These are phyloP conservation scores for Lycium ferocissimum DNA, from an alignment of 257 asterid genomes.

Conservation along the genomic window DNA sequence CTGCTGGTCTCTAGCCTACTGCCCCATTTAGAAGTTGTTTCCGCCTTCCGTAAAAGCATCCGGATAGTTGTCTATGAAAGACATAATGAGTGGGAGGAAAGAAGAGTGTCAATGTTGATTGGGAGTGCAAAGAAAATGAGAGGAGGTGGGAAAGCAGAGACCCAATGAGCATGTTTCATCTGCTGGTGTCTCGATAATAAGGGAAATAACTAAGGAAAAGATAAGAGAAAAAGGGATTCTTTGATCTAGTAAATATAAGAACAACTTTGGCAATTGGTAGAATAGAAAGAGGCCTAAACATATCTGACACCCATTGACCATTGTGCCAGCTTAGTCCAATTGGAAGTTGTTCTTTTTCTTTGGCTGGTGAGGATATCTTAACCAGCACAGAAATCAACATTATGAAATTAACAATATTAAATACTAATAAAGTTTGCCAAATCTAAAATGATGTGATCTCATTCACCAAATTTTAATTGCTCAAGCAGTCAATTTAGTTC, in stretches of 20 bases:
- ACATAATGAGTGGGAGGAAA: not conserved
- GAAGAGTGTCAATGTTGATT: not conserved
- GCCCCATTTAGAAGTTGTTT: not conserved
- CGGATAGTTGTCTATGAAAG: not conserved
- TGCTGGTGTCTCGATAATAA: not conserved
- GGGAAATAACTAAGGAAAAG: not conserved
- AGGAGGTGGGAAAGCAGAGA: not conserved
- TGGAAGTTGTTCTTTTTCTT: not conserved
- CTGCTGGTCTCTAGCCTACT: not conserved
- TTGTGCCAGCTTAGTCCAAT: not conserved
- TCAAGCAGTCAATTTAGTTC: not conserved
- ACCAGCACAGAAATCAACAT: not conserved
- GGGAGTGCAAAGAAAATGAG: not conserved
- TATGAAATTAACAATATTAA: not conserved
- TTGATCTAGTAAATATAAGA: conserved; percentile 10
- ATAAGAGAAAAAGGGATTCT: not conserved
- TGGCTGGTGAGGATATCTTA: conserved; percentile 6
- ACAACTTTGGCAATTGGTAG: not conserved
- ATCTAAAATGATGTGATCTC: conserved; percentile 8
- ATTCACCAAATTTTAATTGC: conserved; percentile 15
- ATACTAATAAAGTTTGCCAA: not conserved
- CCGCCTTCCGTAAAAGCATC: not conserved
- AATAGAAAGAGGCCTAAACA: not conserved
- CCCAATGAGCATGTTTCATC: not conserved
- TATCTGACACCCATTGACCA: not conserved